A percentile compares a stretch with the other conserved stretches of the same genome.
phyloP scores from a whole-genome alignment of 176 grass and related monocot genomes.

The Panicum miliaceum region DNA sequence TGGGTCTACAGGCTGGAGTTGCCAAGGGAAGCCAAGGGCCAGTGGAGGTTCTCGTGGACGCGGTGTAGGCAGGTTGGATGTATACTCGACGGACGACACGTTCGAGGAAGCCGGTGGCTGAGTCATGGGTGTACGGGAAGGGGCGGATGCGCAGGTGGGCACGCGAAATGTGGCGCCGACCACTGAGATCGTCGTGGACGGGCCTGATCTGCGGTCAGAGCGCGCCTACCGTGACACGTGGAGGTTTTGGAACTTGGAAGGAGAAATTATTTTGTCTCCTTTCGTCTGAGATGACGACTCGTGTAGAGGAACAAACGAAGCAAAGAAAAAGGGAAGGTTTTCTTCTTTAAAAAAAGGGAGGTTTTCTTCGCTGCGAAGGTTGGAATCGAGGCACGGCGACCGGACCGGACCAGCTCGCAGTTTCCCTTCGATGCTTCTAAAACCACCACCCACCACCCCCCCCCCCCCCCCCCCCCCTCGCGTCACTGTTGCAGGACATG shows the following conservation, averaged over 20 bases:
- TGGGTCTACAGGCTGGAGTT: background rate
- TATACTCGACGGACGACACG: conserved; percentile 28
- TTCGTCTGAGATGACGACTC: background rate
- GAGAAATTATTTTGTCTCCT: background rate
- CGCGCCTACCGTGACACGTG: background rate
- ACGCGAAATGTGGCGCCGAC: conserved; percentile 25
- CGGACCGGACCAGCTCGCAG: background rate
- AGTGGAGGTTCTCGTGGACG: background rate
- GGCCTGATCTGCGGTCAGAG: conserved; percentile 18
- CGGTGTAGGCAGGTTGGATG: background rate
- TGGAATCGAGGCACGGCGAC: background rate
- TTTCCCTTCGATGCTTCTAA: background rate
- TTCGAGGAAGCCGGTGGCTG: conserved; percentile 51
- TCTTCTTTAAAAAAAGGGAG: background rate
- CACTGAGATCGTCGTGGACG: conserved; percentile 37
- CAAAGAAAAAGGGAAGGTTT: background rate
- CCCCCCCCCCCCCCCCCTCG: too few species aligned
- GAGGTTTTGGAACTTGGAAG: background rate
- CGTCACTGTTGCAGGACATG: background rate
- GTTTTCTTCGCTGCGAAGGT: conserved; percentile 44
- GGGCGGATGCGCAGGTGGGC: background rate
- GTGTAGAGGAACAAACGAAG: background rate
- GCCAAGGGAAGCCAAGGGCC: accelerated
- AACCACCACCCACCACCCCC: too few species aligned
- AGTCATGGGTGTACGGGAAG: conserved; percentile 50